Evolutionary conservation across 169 alveolate genomes (phyloP).

Genomic region (Plasmodium falciparum): DNA sequence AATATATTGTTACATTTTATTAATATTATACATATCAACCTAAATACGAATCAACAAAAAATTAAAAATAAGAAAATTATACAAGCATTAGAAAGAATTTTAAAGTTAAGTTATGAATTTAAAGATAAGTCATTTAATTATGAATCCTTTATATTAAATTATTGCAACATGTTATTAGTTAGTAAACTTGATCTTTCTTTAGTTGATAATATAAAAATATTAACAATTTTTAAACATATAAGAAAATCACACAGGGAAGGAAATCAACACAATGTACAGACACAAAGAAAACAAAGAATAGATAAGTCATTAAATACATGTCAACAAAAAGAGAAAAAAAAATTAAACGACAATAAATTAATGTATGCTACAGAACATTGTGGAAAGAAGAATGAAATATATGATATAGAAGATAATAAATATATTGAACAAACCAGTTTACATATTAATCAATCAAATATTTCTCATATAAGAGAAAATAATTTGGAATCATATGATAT

Average conservation of each 20-base stretch:
- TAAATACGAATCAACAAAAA: not conserved
- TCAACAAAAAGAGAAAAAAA: not conserved
- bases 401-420: slow-evolving; percentile 1
- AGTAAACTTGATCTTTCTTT: slow-evolving; percentile 63
- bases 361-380: not conserved
- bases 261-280: not conserved
- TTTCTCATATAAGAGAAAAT: not conserved
- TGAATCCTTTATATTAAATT: slow-evolving; percentile 24
- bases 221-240: slow-evolving; percentile 27
- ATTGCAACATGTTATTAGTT: slow-evolving; percentile 43
- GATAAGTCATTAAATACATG: not conserved
- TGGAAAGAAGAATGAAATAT: slow-evolving; percentile 4
- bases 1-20: slow-evolving; percentile 60
- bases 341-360: not conserved
- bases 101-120: slow-evolving; percentile 30
- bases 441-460: not conserved
- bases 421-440: slow-evolving; percentile 1
- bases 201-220: slow-evolving; percentile 48
- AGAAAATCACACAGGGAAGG: not conserved
- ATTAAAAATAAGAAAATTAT: slow-evolving; percentile 33
- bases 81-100: slow-evolving; percentile 46
- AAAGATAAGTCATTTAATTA: slow-evolving; percentile 23
- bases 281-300: not conserved
- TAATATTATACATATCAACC: slow-evolving; percentile 7
- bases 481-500: no score